Percentiles rank a stretch among this genome's conserved stretches.
These are phyloP conservation scores for Saposhnikovia divaricata DNA, from an alignment of 129 eudicot genomes.

Conservation along the genomic window DNA sequence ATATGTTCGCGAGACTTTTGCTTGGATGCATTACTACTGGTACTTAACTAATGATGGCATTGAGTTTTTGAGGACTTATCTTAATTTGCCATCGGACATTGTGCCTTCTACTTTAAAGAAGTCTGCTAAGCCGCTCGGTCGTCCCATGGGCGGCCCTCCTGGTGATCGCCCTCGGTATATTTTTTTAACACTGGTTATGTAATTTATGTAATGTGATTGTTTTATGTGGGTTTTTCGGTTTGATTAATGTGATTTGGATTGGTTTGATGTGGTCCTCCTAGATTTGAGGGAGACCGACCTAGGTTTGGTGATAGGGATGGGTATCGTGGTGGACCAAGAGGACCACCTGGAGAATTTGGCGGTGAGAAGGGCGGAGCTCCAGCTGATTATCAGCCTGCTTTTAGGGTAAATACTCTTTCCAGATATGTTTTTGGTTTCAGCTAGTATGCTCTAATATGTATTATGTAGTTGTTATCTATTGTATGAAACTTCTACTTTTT, in stretches of 20 bases:
- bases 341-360: slow-evolving; percentile 35
- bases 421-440: not conserved
- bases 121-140: slow-evolving; percentile 71
- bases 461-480: not conserved
- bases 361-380: slow-evolving; percentile 37
- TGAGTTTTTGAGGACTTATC: slow-evolving; percentile 80
- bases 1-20: slow-evolving; percentile 91
- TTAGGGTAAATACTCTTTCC: slow-evolving; percentile 11
- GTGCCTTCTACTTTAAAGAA: slow-evolving; percentile 89
- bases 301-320: slow-evolving; percentile 90
- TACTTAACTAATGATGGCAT: slow-evolving; percentile 86
- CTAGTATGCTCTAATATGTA: not conserved
- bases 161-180: slow-evolving; percentile 84
- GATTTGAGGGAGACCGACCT: slow-evolving; percentile 74
- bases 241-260: not conserved
- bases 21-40: slow-evolving; percentile 97
- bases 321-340: slow-evolving; percentile 85
- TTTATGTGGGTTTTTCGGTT: slow-evolving; percentile 1
- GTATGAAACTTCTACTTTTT: not conserved
- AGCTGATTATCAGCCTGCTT: slow-evolving; percentile 31
- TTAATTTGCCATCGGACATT: slow-evolving; percentile 81
- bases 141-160: slow-evolving; percentile 69
- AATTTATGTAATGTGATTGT: not conserved
- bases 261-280: slow-evolving; percentile 49
- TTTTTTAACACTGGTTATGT: not conserved